Base-by-base conservation (phyloP, 1,284 basidiomycete genomes). In the Ceratobasidium sp. region DNA sequence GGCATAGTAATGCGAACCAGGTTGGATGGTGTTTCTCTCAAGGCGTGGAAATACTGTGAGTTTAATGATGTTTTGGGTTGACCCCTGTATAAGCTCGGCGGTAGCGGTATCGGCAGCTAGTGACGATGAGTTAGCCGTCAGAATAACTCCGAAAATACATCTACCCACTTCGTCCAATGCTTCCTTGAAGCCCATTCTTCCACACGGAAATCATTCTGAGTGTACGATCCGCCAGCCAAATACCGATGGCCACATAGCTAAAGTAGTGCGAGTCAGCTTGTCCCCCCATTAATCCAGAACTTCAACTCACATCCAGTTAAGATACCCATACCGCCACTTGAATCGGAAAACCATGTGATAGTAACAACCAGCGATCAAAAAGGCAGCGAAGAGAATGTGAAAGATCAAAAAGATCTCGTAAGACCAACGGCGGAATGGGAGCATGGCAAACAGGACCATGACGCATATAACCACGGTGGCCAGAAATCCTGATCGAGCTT, bases 311-410 rank as follows among this genome's bases (percentile, higher is more conserved):
- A 71, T 57, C 69, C 69, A 71, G 57, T 71, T 71, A 21, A 59
- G 57, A 34, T 71, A 71, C 3, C 69, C 57, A 21, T 71, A 71
- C 32, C 57, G 57, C 30, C 57, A 39, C 16, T 57, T 43, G 34
- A 71, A 71, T 18, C 69, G 55, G 45, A 59, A 60, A 28, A 48
- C 45, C 69, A 71, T 71, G 32, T 71, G 69, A 34, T 59, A 71
- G 43, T 57, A 71, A 34, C 69, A 71, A 12, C 57, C 69, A n/a
- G 43, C 41, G 28, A 71, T 48, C 30, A 43, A 60, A n/a, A 71
- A 30, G 0, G 45, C 45, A 16, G 55, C 69, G 12, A 71, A 43
- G 4, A 57, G 26, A 21, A 71, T 52, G 36, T 71, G 69, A 3
- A 71, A 23, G 21, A 71, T 26, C 5, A 71, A 36, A 23, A 71